These are phyloP conservation scores for Amoebophrya sp. DNA, from an alignment of 169 alveolate genomes.

Conservation along the genomic window DNA sequence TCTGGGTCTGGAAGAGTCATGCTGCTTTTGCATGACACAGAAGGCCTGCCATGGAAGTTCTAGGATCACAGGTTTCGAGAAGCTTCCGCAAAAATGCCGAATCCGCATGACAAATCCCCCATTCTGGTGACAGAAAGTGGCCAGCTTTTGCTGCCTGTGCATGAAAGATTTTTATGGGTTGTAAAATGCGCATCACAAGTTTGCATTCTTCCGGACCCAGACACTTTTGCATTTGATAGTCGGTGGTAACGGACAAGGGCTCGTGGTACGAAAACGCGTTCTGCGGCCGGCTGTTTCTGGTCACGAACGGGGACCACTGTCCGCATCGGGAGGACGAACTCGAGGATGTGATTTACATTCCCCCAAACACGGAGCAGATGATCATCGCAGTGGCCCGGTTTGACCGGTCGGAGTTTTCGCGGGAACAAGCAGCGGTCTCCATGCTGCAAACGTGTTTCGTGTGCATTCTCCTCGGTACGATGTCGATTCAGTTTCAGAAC, in stretches of 20 bases:
- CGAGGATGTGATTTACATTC: background rate
- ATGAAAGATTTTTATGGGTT: too few relatives aligned
- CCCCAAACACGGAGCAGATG: background rate
- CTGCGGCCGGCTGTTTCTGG: background rate
- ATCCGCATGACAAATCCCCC: too few relatives aligned
- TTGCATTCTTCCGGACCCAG: too few relatives aligned
- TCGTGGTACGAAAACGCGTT: background rate
- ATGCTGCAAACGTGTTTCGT: constrained; percentile 28
- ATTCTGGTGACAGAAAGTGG: too few relatives aligned
- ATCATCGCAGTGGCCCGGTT: background rate
- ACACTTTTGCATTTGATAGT: too few relatives aligned
- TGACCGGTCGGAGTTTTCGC: background rate
- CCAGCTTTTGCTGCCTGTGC: too few relatives aligned
- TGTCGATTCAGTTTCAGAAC: constrained; percentile 32
- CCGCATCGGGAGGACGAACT: background rate
- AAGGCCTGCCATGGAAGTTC: too few relatives aligned
- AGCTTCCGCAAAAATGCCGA: too few relatives aligned
- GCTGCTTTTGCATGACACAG: too few relatives aligned
- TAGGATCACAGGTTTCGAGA: too few relatives aligned
- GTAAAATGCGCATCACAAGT: too few relatives aligned
- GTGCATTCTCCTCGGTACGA: background rate
- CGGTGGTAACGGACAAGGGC: background rate
- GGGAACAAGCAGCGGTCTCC: background rate
- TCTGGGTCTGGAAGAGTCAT: too few relatives aligned
- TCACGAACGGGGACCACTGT: background rate